phyloP scores from a whole-genome alignment of 768 basidiomycete genomes.

The Lenzites betulinus region DNA sequence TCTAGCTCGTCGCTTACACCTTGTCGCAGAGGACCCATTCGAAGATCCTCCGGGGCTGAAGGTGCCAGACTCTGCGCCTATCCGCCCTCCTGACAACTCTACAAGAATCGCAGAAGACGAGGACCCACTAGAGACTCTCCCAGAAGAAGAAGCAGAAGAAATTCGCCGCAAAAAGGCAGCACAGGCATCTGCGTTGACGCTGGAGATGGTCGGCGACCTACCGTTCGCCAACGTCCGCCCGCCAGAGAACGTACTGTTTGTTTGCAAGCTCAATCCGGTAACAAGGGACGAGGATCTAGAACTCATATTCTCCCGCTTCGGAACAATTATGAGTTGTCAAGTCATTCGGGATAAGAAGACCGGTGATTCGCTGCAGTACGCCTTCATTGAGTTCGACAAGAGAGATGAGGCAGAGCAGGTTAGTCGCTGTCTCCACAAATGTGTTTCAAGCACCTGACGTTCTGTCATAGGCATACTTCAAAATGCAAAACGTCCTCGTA shows the following conservation, averaged over 20 bases:
- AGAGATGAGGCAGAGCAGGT: slow-evolving; percentile 93
- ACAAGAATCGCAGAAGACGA: slow-evolving; percentile 96
- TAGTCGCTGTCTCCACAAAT: neutral
- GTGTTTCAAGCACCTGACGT: neutral
- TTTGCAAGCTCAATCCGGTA: slow-evolving; percentile 97
- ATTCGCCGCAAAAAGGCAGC: slow-evolving; percentile 87
- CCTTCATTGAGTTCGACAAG: slow-evolving; percentile 98
- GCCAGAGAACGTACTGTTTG: slow-evolving; percentile 97
- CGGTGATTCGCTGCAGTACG: slow-evolving; percentile 96
- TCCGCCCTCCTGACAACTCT: slow-evolving; percentile 79
- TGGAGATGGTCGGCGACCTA: slow-evolving; percentile 99
- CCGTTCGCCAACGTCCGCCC: slow-evolving; percentile 98
- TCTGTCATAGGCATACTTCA: slow-evolving; percentile 85
- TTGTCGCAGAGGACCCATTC: slow-evolving; percentile 84
- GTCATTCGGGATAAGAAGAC: slow-evolving; percentile 95
- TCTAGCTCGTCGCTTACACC: neutral
- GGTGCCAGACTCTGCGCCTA: slow-evolving; percentile 75
- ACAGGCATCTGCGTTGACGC: slow-evolving; percentile 88
- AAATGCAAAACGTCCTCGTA: slow-evolving; percentile 99
- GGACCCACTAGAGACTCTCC: slow-evolving; percentile 77
- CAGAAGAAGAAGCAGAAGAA: slow-evolving; percentile 84
- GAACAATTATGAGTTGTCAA: slow-evolving; percentile 95
- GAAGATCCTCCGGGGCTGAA: slow-evolving; percentile 80
- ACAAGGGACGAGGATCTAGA: slow-evolving; percentile 96
- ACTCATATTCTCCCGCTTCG: slow-evolving; percentile 95